Percentiles rank a stretch among this genome's conserved stretches.
Evolutionary conservation across 1,284 basidiomycete genomes (phyloP).

Genomic region (Trametes sp.): DNA sequence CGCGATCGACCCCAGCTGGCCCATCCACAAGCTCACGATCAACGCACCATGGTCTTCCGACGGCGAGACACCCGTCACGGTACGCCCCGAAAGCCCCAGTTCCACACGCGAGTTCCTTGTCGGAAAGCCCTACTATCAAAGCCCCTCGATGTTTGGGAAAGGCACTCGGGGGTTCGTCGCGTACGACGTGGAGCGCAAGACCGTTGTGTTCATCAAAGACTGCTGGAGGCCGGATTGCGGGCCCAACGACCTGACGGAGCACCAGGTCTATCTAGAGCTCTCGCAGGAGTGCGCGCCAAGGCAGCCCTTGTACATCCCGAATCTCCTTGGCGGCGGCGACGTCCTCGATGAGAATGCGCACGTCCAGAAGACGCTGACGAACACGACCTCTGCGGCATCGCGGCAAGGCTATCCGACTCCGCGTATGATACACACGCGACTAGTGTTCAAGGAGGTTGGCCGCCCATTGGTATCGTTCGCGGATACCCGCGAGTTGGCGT

Average conservation of each 20-base stretch:
- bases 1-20: neutral
- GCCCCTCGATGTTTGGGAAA: neutral
- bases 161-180: neutral
- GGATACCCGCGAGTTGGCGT: neutral
- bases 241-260: neutral
- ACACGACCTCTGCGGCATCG: neutral
- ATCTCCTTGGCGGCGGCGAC: constrained; percentile 8
- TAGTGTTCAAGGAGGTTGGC: neutral
- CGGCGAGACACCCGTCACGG: neutral
- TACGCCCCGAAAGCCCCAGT: neutral
- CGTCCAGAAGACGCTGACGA: neutral
- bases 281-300: neutral
- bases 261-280: neutral
- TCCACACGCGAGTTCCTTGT: neutral
- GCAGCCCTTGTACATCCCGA: neutral
- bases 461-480: neutral
- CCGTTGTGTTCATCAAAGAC: constrained; percentile 1
- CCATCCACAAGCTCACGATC: neutral
- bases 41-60: neutral
- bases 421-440: neutral
- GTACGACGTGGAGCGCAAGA: neutral
- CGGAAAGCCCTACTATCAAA: neutral
- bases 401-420: neutral
- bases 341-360: neutral
- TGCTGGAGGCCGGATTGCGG: constrained; percentile 2